Evolutionary conservation across 495 filamentous ascomycete species (phyloP), one percentile per base, ranked within the genome.

Genomic region (Xylaria venustula): DNA sequence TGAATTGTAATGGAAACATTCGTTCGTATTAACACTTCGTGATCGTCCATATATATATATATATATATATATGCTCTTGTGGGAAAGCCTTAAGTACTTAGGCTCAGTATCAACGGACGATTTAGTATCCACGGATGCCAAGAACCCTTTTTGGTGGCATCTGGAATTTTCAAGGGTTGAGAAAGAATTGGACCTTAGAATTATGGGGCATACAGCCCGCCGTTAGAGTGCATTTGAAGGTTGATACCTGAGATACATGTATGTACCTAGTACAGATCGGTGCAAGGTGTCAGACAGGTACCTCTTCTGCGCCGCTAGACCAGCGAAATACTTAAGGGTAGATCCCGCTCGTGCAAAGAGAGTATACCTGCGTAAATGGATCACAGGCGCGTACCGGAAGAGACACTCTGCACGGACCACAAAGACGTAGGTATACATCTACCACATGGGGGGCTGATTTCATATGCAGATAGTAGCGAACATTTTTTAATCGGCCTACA

Each of bases 91-190:
- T n/a, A n/a, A n/a, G n/a, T n/a, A n/a, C 19, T 20, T 6, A 45
- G 3, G 4, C 19, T 22, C 19, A 20, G 19, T 45, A 45, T 45
- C 19, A 14, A 19, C 3, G 42, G 7, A 20, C 5, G 42, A 3
- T 19, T 58, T 56, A 44, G 59, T 53, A 51, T 44, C 50, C n/a
- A n/a, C 25, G 36, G 36, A 42, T 58, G 55, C 55, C 55, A 58
- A 58, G 55, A 58, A 32, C 3, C 5, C 12, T n/a, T 50, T 50
- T 59, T 60, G 40, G 48, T 41, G 48, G 49, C 58, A 54, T 54
- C 37, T 47, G 32, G 48, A 40, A 60, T 60, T 60, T 60, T 60
- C 49, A 60, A 59, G 46, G 46, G 46, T 32, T 45, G 19, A 15
- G 4, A 42, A 26, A 36, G 36, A 42, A 11, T 5, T 15, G 19